Conservation (phyloP, 2,329 filamentous ascomycete genomes). For the Clarireedia monteithiana region DNA sequence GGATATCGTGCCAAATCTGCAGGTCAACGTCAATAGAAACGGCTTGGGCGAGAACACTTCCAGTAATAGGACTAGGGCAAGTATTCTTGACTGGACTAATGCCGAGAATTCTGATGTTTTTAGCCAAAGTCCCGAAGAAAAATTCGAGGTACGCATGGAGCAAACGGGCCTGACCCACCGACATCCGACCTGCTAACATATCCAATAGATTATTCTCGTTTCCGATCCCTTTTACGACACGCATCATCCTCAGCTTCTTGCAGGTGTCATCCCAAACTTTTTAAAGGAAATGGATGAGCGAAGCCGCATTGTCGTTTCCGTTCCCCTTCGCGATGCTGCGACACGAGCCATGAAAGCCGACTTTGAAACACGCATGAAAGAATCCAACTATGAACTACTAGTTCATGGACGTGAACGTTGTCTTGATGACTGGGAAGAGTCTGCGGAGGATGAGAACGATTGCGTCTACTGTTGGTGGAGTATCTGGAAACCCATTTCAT, state of each 20-base stretch:
- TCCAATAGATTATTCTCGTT: constrained; percentile 61
- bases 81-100: constrained; percentile 49
- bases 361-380: constrained; percentile 1
- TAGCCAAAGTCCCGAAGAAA: constrained; percentile 34
- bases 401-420: constrained; percentile 1
- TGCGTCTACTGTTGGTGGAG: constrained; percentile 12
- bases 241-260: constrained; percentile 69
- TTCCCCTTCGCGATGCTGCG: constrained; percentile 68
- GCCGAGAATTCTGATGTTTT: constrained; percentile 32
- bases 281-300: constrained; percentile 41
- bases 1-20: constrained; percentile 73
- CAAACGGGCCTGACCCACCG: background rate
- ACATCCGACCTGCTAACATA: background rate
- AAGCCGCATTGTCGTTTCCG: constrained; percentile 68
- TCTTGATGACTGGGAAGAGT: constrained; percentile 7
- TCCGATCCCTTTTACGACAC: constrained; percentile 86
- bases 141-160: constrained; percentile 30
- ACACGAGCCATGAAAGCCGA: constrained; percentile 30
- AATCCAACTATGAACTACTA: background rate
- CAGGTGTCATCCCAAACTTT: constrained; percentile 60
- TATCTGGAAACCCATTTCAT: constrained; percentile 6
- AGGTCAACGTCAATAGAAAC: constrained; percentile 62
- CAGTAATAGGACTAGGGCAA: constrained; percentile 47
- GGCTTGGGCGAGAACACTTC: constrained; percentile 41
- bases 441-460: background rate